These are phyloP conservation scores for Aspergillus calidoustus DNA, from an alignment of 2,329 filamentous ascomycete species.

Conservation along the genomic window DNA sequence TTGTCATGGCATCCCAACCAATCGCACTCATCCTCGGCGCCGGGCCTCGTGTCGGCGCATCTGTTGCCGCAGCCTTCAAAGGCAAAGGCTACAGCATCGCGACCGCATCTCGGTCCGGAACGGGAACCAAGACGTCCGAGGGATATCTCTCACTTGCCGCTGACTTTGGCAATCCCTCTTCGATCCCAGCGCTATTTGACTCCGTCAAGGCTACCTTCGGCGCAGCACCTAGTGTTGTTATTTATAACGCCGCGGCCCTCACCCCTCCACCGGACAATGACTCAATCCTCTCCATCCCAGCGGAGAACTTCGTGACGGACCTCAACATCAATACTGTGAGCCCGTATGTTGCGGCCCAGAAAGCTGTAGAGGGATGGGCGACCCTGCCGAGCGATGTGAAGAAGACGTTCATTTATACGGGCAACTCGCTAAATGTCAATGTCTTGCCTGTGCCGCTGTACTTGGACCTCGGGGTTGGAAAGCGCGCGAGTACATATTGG, in stretches of 20 bases:
- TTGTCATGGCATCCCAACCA: not conserved
- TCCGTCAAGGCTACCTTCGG: not conserved
- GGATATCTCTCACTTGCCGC: not conserved
- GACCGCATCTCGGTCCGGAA: not conserved
- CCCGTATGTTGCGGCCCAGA: conserved; percentile 5
- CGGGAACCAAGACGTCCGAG: not conserved
- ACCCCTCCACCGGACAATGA: not conserved
- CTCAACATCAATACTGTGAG: conserved; percentile 7
- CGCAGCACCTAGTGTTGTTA: not conserved
- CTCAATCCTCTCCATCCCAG: not conserved
- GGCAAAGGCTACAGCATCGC: not conserved
- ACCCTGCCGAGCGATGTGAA: not conserved
- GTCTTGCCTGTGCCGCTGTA: not conserved
- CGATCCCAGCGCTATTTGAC: not conserved
- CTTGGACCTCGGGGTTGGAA: not conserved
- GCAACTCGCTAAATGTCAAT: not conserved
- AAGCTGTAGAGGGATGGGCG: conserved; percentile 1
- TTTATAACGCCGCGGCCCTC: not conserved
- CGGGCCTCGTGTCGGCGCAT: not conserved
- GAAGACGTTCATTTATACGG: conserved; percentile 13
- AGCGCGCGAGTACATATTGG: not conserved
- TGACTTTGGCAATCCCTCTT: not conserved
- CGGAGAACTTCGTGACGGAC: not conserved
- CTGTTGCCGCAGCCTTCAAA: not conserved
- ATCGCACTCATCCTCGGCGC: not conserved